These are phyloP conservation scores for Piper longum DNA, from an alignment of 164 flowering plant genomes.

Conservation along the genomic window DNA sequence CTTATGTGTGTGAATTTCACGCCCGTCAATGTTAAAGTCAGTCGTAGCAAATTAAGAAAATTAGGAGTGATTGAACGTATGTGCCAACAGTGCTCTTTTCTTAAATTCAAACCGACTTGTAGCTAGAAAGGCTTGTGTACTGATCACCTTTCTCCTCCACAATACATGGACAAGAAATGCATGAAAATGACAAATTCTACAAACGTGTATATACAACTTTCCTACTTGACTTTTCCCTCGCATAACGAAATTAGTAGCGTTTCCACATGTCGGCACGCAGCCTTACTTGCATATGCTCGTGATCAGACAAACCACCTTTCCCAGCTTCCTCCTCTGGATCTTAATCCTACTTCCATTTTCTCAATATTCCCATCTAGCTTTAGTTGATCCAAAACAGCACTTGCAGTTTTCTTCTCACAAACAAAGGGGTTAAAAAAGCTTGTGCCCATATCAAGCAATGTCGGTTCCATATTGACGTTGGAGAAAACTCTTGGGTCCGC, in stretches of 20 bases:
- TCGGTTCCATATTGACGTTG: not conserved
- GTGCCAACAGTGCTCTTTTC: too few species aligned
- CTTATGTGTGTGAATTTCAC: too few species aligned
- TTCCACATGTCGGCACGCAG: slow-evolving; percentile 21
- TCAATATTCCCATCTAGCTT: slow-evolving; percentile 6
- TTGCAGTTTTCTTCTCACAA: slow-evolving; percentile 19
- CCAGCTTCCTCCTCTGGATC: slow-evolving; percentile 12
- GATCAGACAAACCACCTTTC: slow-evolving; percentile 33
- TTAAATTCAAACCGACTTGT: too few species aligned
- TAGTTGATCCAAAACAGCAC: slow-evolving; percentile 18
- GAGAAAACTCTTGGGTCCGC: slow-evolving; percentile 3
- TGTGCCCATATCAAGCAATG: slow-evolving; percentile 2
- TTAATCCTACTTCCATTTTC: slow-evolving; percentile 5
- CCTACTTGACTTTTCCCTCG: not conserved
- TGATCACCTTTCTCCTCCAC: not conserved
- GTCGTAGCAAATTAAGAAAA: too few species aligned
- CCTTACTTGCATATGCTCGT: slow-evolving; percentile 10
- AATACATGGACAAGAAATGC: too few species aligned
- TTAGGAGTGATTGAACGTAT: too few species aligned
- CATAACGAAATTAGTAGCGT: not conserved
- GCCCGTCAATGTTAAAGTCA: too few species aligned
- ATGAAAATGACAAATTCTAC: not conserved
- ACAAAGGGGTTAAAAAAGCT: slow-evolving; percentile 10
- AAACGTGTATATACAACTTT: not conserved
- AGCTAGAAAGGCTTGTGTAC: not conserved